These are phyloP conservation scores for Beta corolliflora DNA, from an alignment of 179 eudicot species.

Conservation along the genomic window DNA sequence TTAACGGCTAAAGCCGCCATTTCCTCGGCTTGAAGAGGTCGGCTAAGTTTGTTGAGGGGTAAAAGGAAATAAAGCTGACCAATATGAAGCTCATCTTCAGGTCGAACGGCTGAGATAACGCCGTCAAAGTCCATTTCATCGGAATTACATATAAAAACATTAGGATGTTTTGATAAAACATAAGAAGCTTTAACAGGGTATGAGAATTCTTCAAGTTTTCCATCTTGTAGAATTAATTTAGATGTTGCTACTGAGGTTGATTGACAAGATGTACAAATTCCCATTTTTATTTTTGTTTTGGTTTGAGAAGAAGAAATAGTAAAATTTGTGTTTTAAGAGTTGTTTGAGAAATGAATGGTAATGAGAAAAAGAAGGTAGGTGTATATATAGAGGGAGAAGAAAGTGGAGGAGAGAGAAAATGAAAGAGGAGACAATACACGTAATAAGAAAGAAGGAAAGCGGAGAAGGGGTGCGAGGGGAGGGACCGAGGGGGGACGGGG, in stretches of 20 bases:
- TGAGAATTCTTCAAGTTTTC: conserved; percentile 63
- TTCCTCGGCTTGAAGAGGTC: conserved; percentile 64
- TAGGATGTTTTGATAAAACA: conserved; percentile 47
- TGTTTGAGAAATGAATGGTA: neutral
- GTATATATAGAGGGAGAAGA: conserved; percentile 7
- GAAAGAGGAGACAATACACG: neutral
- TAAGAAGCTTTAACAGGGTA: conserved; percentile 68
- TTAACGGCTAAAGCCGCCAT: conserved; percentile 92
- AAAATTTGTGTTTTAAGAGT: neutral
- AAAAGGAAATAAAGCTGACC: conserved; percentile 81
- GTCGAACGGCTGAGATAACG: conserved; percentile 45
- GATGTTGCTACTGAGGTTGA: conserved; percentile 57
- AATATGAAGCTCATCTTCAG: conserved; percentile 61
- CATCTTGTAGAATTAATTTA: conserved; percentile 63
- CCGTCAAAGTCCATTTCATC: conserved; percentile 81
- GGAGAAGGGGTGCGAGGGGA: neutral
- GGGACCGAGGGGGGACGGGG: too few species aligned
- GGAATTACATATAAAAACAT: conserved; percentile 67
- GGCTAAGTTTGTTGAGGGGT: conserved; percentile 48
- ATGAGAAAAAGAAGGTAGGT: neutral
- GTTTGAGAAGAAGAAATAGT: neutral
- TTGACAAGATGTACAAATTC: conserved; percentile 63
- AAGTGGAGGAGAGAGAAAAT: neutral
- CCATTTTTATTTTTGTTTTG: conserved; percentile 39
- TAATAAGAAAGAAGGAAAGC: neutral